These are phyloP conservation scores for Talaromyces sp. DNA, from an alignment of 2,329 filamentous ascomycete species.

Conservation along the genomic window DNA sequence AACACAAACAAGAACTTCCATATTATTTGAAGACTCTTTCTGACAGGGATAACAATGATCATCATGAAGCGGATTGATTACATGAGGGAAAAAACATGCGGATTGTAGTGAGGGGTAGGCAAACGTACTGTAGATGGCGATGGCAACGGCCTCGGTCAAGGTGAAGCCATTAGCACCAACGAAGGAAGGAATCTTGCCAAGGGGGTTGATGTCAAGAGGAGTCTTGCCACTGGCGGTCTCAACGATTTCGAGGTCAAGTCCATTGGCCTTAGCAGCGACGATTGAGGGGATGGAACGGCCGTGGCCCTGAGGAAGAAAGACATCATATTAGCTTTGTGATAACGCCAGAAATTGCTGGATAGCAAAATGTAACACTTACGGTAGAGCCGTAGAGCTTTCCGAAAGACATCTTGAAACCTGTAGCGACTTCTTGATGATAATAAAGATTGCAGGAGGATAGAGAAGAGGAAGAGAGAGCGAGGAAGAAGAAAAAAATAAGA, in stretches of 20 bases:
- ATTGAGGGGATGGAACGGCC: slow-evolving; percentile 82
- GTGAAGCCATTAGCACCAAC: slow-evolving; percentile 86
- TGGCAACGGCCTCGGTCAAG: slow-evolving; percentile 86
- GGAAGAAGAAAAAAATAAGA: slow-evolving; percentile 11
- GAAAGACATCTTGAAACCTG: slow-evolving; percentile 73
- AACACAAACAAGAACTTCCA: slow-evolving; percentile 55
- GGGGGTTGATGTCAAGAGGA: slow-evolving; percentile 71
- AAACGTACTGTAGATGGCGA: slow-evolving; percentile 93
- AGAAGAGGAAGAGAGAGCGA: slow-evolving; percentile 21
- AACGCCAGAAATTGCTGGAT: not conserved
- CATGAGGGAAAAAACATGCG: not conserved
- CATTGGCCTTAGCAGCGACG: slow-evolving; percentile 96
- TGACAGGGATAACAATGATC: slow-evolving; percentile 92
- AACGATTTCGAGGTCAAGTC: slow-evolving; percentile 84
- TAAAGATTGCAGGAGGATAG: slow-evolving; percentile 17
- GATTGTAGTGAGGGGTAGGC: slow-evolving; percentile 20
- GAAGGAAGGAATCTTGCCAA: slow-evolving; percentile 91
- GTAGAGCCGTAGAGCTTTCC: slow-evolving; percentile 90
- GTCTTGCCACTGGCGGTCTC: slow-evolving; percentile 56
- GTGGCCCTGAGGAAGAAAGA: slow-evolving; percentile 63
- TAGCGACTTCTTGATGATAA: slow-evolving; percentile 20
- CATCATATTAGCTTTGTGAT: slow-evolving; percentile 26
- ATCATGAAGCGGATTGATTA: slow-evolving; percentile 59
- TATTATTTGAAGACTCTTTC: slow-evolving; percentile 53
- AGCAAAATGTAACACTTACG: slow-evolving; percentile 52